phyloP scores from a whole-genome alignment of 2,329 filamentous ascomycete genomes.

The Pseudogymnoascus verrucosus region DNA sequence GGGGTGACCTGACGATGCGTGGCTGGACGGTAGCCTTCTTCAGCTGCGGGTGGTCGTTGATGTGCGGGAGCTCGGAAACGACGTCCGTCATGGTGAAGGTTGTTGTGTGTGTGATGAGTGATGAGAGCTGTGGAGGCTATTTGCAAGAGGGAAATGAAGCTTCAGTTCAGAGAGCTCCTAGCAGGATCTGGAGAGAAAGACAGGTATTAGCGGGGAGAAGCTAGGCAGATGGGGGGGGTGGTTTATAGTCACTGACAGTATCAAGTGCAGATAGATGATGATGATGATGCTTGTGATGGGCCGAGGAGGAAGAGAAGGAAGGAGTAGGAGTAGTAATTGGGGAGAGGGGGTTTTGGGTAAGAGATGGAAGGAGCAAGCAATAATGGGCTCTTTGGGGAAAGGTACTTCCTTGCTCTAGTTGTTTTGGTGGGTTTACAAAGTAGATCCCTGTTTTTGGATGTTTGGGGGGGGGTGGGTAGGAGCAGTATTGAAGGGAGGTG shows the following conservation, averaged over 20 bases:
- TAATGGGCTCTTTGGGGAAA: neutral
- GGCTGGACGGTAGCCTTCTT: constrained; percentile 26
- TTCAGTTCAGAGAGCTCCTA: neutral
- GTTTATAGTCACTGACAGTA: neutral
- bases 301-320: neutral
- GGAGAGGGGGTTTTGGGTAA: neutral
- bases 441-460: constrained; percentile 1
- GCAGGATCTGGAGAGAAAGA: neutral
- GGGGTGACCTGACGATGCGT: constrained; percentile 35
- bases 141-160: neutral
- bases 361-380: neutral
- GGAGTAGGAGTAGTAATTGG: neutral
- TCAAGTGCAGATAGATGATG: neutral
- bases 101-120: constrained; percentile 1
- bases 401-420: neutral
- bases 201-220: constrained; percentile 2
- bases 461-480: neutral
- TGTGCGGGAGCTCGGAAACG: constrained; percentile 3
- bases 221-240: neutral
- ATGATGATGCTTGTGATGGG: constrained; percentile 3
- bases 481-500: neutral
- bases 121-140: neutral
- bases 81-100: constrained; percentile 8
- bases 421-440: neutral
- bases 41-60: constrained; percentile 14